These are phyloP conservation scores for Nannochloris sp. DNA, from an alignment of 139 green algal genomes.

Conservation along the genomic window DNA sequence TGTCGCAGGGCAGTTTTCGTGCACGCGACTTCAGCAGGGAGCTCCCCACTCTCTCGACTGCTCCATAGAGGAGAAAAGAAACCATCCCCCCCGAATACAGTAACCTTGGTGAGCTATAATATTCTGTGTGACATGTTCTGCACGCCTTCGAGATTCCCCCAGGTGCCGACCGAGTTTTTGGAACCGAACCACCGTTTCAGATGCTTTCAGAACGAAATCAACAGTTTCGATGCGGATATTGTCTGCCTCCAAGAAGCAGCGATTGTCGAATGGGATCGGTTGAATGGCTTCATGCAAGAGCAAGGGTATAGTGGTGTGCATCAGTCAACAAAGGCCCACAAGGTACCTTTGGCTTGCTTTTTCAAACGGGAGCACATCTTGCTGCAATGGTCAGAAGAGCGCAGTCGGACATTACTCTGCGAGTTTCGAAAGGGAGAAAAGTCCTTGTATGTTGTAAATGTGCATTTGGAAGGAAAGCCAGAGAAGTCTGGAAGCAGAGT, in stretches of 20 bases:
- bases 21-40: neutral
- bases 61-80: neutral
- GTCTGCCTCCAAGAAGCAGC: slow-evolving; percentile 47
- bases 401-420: slow-evolving; percentile 33
- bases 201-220: slow-evolving; percentile 27
- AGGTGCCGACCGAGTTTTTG: slow-evolving; percentile 21
- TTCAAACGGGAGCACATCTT: slow-evolving; percentile 4
- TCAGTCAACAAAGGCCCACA: neutral
- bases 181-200: neutral
- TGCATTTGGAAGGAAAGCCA: slow-evolving; percentile 49
- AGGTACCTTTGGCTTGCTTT: slow-evolving; percentile 22
- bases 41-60: neutral
- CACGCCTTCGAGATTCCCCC: slow-evolving; percentile 22
- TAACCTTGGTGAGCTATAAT: slow-evolving; percentile 35
- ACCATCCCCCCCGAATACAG: neutral
- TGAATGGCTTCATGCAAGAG: slow-evolving; percentile 18
- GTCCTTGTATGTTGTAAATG: slow-evolving; percentile 38
- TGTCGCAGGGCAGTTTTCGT: too few species aligned
- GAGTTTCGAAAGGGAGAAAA: slow-evolving; percentile 9
- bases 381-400: slow-evolving; percentile 35
- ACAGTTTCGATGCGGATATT: slow-evolving; percentile 28
- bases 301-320: slow-evolving; percentile 27
- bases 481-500: slow-evolving; percentile 43
- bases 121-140: slow-evolving; percentile 35
- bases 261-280: slow-evolving; percentile 16